Conservation (phyloP, 129 eudicot species). For the Ambrosia trifida region DNA sequence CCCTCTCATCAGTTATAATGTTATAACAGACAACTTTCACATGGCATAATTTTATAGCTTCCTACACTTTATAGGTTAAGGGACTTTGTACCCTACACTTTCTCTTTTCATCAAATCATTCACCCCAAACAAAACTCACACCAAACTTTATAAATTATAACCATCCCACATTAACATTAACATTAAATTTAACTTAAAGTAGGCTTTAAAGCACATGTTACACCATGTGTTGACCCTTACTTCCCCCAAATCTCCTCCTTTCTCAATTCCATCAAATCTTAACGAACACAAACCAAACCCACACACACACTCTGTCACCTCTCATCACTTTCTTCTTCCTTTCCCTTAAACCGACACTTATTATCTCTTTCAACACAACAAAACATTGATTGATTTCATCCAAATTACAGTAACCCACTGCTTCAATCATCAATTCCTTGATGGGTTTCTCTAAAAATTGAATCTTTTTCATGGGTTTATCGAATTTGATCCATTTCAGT, state of each 20-base stretch:
- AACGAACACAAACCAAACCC: constrained; percentile 29
- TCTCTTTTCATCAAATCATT: too few species aligned
- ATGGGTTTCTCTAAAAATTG: constrained; percentile 20
- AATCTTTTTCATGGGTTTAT: not conserved
- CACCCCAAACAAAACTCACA: too few species aligned
- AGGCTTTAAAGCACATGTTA: too few species aligned
- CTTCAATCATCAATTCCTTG: not conserved
- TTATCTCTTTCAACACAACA: not conserved
- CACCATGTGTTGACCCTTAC: too few species aligned
- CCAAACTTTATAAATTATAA: too few species aligned
- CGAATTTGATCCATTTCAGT: constrained; percentile 15
- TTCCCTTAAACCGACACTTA: constrained; percentile 32
- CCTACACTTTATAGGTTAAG: too few species aligned
- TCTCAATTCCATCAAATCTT: not conserved
- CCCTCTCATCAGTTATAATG: too few species aligned
- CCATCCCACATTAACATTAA: too few species aligned
- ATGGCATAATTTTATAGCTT: too few species aligned
- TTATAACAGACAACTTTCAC: too few species aligned
- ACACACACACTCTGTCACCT: constrained; percentile 29
- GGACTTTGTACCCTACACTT: too few species aligned
- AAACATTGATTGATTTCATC: constrained; percentile 1
- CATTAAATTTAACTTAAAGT: too few species aligned
- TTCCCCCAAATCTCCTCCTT: constrained; percentile 26
- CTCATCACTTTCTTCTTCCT: constrained; percentile 10
- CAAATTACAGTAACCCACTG: not conserved